Conservation (phyloP, 352 stramenopile species). For the Thraustotheca clavata region DNA sequence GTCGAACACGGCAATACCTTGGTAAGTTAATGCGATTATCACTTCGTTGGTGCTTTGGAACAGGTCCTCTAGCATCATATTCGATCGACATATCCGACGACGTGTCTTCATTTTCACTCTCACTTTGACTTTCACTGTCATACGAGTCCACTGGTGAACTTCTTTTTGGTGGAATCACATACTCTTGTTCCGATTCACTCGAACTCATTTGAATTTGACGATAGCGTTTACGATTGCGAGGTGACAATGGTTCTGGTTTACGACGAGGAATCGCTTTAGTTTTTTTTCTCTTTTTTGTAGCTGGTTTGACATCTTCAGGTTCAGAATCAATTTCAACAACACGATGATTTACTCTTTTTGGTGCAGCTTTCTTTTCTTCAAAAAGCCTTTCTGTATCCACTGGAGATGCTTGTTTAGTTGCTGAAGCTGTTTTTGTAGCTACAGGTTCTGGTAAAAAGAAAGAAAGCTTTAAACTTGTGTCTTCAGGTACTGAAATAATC, state of each 20-base stretch:
- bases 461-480: too few relatives aligned
- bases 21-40: neutral
- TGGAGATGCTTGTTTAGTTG: too few relatives aligned
- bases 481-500: too few relatives aligned
- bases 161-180: neutral
- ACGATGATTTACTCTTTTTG: too few relatives aligned
- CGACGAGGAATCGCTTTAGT: neutral
- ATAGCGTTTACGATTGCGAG: neutral
- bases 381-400: too few relatives aligned
- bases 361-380: too few relatives aligned
- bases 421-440: too few relatives aligned
- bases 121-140: conserved; percentile 3
- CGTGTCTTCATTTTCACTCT: conserved; percentile 3
- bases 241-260: too few relatives aligned
- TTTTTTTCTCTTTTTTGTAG: too few relatives aligned
- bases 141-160: neutral
- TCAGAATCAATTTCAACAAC: too few relatives aligned
- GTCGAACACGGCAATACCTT: neutral
- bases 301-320: too few relatives aligned
- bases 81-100: neutral
- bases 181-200: neutral
- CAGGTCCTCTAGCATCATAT: neutral
- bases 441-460: too few relatives aligned
- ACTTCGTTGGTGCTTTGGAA: neutral
- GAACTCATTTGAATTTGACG: neutral